Percentiles rank a stretch among this genome's conserved stretches.
phyloP scores from a whole-genome alignment of 75 land plant genomes.

The Gnetum montanum region DNA sequence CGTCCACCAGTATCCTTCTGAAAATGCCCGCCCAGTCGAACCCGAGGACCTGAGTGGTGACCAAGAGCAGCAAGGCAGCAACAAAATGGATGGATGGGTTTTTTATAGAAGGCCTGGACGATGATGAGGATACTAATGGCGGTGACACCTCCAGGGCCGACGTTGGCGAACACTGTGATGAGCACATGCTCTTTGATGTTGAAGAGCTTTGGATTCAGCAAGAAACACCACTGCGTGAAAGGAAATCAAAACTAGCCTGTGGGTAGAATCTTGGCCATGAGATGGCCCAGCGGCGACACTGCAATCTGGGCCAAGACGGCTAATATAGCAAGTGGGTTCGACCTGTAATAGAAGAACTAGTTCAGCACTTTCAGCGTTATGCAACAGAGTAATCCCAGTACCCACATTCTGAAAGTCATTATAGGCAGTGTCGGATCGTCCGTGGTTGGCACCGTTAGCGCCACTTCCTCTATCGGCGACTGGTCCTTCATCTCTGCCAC shows the following conservation, averaged over 20 bases:
- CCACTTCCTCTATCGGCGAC: slow-evolving; percentile 37
- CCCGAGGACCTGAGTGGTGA: slow-evolving; percentile 44
- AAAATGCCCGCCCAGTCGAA: slow-evolving; percentile 87
- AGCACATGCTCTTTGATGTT: slow-evolving; percentile 32
- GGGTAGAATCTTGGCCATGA: slow-evolving; percentile 27
- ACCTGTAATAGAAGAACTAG: slow-evolving; percentile 25
- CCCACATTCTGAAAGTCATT: slow-evolving; percentile 32
- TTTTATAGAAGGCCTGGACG: slow-evolving; percentile 48
- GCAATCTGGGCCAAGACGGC: slow-evolving; percentile 27
- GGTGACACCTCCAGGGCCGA: slow-evolving; percentile 22
- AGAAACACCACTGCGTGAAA: slow-evolving; percentile 17
- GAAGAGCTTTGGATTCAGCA: slow-evolving; percentile 29
- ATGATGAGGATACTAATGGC: slow-evolving; percentile 26
- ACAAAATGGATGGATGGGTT: slow-evolving; percentile 15
- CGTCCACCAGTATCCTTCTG: slow-evolving; percentile 50
- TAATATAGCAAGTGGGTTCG: slow-evolving; percentile 10
- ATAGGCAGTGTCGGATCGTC: slow-evolving; percentile 30
- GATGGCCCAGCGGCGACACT: slow-evolving; percentile 17
- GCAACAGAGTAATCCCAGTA: slow-evolving; percentile 20
- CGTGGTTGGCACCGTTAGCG: slow-evolving; percentile 23
- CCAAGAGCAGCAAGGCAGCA: slow-evolving; percentile 16
- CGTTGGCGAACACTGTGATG: slow-evolving; percentile 29
- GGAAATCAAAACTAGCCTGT: slow-evolving; percentile 10
- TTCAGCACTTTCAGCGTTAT: slow-evolving; percentile 19
- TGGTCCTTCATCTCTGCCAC: slow-evolving; percentile 14